Evolutionary conservation across 768 basidiomycete species (phyloP).

Genomic region (Stropharia rugosoannulata): DNA sequence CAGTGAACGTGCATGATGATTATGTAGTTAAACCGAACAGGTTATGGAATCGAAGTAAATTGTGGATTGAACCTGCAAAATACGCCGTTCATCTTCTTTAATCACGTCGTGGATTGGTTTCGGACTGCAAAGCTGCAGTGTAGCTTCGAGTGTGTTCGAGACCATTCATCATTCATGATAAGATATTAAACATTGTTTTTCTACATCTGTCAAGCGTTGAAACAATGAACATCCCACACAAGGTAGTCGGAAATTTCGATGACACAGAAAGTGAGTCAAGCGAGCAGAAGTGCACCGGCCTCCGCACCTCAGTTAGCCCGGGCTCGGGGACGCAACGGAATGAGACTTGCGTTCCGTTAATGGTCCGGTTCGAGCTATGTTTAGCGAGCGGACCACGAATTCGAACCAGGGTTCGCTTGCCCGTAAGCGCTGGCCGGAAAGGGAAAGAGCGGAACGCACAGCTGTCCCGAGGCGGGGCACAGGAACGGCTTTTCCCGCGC

Average conservation of each 20-base stretch:
- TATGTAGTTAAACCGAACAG: too few relatives aligned
- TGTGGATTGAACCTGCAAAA: too few relatives aligned
- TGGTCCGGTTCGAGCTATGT: not conserved
- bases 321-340: not conserved
- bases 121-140: too few relatives aligned
- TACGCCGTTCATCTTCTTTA: not conserved
- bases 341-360: not conserved
- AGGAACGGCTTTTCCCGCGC: not conserved
- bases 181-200: too few relatives aligned
- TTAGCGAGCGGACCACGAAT: not conserved
- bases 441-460: not conserved
- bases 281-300: not conserved
- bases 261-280: not conserved
- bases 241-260: too few relatives aligned
- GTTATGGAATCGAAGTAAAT: too few relatives aligned
- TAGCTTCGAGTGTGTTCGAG: too few relatives aligned
- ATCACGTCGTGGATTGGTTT: not conserved
- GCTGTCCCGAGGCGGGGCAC: not conserved
- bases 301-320: not conserved
- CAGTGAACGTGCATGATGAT: too few relatives aligned
- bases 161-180: too few relatives aligned
- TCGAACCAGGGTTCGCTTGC: constrained; percentile 7
- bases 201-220: too few relatives aligned
- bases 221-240: too few relatives aligned
- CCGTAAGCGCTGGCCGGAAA: constrained; percentile 1